Base-by-base conservation (phyloP, 2,329 filamentous ascomycete species). In the Alternaria sp. region DNA sequence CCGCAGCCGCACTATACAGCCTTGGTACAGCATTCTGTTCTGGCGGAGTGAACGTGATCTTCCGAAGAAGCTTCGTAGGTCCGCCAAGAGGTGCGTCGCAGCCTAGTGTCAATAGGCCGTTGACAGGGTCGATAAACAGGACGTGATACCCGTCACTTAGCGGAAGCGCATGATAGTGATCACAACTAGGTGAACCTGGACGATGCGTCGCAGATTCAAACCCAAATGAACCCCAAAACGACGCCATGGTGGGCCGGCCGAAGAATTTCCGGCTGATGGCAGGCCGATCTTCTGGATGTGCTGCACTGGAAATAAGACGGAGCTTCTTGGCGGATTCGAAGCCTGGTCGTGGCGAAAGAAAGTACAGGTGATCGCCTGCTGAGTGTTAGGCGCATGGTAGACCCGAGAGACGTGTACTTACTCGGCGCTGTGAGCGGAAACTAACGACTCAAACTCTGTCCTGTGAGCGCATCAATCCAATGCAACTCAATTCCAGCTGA, bases 121-220 rank as follows among this genome's bases (percentile, higher is more conserved):
- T 86, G 11, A 77, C 76, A 5, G 89, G 88, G 71, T 91, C 88
- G 7, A 87, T 87, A 73, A 90, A 91, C 6, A 91, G 77, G 37
- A 92, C 82, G 68, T 91, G 88, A 60, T 86, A 81, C 2, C 89
- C 89, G 73, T 92, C 90, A 64, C 87, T 89, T 43, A 92, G 75
- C 4, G 90, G 89, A 12, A 90, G 79, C 3, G 89, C 88, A 49
- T 85, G 85, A 70, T 88, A 90, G 69, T 91, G 88, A 70, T 90
- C 88, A 33, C 84, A 84, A 25, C 30, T 63, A 0, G 60, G 61
- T 18, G 58, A 55, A 2, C 41, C 60, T 14, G 64, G 45, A 3
- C 53, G 63, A 11, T 57, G 58, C 10, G 64, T 59, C 21, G 49
- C 56, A 18, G 46, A 65, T n/a, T 75, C 71, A 30, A 70, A 71